phyloP scores from a whole-genome alignment of 2,329 filamentous ascomycete species.

The Diplodia mutila region DNA sequence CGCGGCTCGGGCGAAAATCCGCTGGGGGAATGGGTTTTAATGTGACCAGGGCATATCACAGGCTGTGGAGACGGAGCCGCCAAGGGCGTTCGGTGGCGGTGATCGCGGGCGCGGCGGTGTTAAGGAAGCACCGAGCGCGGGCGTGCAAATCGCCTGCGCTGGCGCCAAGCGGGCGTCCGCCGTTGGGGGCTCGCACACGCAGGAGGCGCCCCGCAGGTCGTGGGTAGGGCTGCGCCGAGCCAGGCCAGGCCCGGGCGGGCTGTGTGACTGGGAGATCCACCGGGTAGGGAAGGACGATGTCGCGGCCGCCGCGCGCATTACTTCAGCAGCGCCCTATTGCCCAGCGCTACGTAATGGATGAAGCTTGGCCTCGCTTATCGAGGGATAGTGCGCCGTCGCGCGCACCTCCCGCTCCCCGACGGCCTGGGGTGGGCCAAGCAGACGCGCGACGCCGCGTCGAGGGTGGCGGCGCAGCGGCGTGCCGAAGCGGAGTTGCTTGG shows the following conservation, averaged over 20 bases:
- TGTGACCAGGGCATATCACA: conserved; percentile 24
- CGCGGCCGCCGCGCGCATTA: conserved; percentile 2
- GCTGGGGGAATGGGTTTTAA: conserved; percentile 25
- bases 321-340: conserved; percentile 20
- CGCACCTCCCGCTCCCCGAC: conserved; percentile 19
- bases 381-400: conserved; percentile 19
- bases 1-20: conserved; percentile 20
- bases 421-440: conserved; percentile 18
- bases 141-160: conserved; percentile 7
- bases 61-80: conserved; percentile 25
- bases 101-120: conserved; percentile 25
- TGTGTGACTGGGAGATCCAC: conserved; percentile 23
- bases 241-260: conserved; percentile 8
- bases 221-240: conserved; percentile 25
- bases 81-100: conserved; percentile 25
- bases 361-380: conserved; percentile 24
- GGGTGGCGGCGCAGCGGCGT: conserved; percentile 14
- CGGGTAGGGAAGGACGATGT: conserved; percentile 22
- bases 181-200: conserved; percentile 11
- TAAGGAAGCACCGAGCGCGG: conserved; percentile 23
- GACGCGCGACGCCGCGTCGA: not conserved
- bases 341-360: conserved; percentile 22
- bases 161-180: conserved; percentile 2
- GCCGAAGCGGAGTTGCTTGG: conserved; percentile 19
- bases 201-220: conserved; percentile 18